Evolutionary conservation across 2,329 filamentous ascomycete species (phyloP).

Genomic region (Fusarium irregulare): DNA sequence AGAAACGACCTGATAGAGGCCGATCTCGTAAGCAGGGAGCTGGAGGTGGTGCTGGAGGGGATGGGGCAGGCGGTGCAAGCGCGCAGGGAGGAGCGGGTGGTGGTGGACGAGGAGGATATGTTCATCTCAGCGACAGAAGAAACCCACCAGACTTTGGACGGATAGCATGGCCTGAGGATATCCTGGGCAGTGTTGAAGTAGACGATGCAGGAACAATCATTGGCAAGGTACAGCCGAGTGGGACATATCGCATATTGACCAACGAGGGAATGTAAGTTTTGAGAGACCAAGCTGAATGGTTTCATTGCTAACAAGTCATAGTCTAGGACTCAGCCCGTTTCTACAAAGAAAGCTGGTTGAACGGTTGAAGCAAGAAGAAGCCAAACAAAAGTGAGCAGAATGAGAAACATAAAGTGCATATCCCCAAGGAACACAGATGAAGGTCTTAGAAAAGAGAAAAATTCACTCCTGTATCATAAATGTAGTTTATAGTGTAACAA

Average conservation of each 20-base stretch:
- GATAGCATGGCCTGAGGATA: slow-evolving; percentile 77
- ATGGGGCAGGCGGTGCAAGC: slow-evolving; percentile 66
- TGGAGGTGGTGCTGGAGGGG: slow-evolving; percentile 55
- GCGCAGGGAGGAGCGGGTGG: slow-evolving; percentile 72
- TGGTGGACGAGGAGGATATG: slow-evolving; percentile 69
- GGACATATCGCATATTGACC: slow-evolving; percentile 72
- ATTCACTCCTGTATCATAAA: slow-evolving; percentile 9
- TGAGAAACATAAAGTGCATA: background rate
- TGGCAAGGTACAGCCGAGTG: slow-evolving; percentile 68
- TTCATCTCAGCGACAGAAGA: slow-evolving; percentile 72
- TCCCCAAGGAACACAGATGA: background rate
- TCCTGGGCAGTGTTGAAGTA: slow-evolving; percentile 75
- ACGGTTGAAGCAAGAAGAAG: slow-evolving; percentile 64
- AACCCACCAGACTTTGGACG: slow-evolving; percentile 75
- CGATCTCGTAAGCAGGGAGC: slow-evolving; percentile 51
- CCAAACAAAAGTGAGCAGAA: slow-evolving; percentile 47
- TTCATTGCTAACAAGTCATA: slow-evolving; percentile 40
- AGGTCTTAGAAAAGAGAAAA: background rate
- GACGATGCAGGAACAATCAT: slow-evolving; percentile 67
- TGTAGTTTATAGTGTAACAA: slow-evolving; percentile 17
- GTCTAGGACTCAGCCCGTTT: slow-evolving; percentile 55
- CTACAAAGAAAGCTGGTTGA: slow-evolving; percentile 65
- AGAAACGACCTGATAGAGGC: slow-evolving; percentile 52
- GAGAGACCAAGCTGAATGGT: background rate
- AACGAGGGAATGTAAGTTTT: slow-evolving; percentile 74